These are phyloP conservation scores for Fusarium sp. DNA, from an alignment of 2,329 filamentous ascomycete genomes.

Conservation along the genomic window DNA sequence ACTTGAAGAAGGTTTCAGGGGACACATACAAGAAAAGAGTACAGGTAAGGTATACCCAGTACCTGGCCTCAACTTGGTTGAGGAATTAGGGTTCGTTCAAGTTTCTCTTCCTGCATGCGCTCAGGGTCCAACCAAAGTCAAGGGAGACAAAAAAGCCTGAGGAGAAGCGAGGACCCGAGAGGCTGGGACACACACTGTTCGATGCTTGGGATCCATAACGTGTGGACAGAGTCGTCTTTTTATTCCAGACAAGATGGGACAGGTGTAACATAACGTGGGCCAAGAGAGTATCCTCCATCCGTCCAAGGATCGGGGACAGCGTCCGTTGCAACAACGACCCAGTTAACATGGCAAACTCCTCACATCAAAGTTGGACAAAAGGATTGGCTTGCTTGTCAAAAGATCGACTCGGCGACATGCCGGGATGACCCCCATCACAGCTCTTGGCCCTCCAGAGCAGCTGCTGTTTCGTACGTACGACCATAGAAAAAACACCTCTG, in stretches of 20 bases:
- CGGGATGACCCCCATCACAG: conserved; percentile 19
- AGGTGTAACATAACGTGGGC: not conserved
- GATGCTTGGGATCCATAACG: conserved; percentile 4
- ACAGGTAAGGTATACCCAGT: conserved; percentile 2
- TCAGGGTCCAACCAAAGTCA: not conserved
- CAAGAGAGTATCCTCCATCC: conserved; percentile 18
- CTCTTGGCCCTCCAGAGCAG: conserved; percentile 1
- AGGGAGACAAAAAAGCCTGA: not conserved
- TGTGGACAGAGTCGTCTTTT: conserved; percentile 23
- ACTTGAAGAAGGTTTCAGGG: not conserved
- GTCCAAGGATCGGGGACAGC: not conserved
- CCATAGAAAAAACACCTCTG: conserved; percentile 6
- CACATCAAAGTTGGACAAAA: not conserved
- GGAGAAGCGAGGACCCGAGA: conserved; percentile 6
- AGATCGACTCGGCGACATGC: conserved; percentile 36
- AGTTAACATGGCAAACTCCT: not conserved
- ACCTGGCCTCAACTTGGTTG: not conserved
- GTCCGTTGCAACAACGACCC: not conserved
- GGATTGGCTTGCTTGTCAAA: conserved; percentile 14
- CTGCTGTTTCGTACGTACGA: conserved; percentile 12
- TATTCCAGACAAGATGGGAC: conserved; percentile 18
- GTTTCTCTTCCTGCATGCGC: conserved; percentile 3
- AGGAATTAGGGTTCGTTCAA: conserved; percentile 8
- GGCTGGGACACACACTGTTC: not conserved
- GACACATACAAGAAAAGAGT: not conserved